Conservation (phyloP, 192 early-diverging fungal genomes). For the Podila horticola region DNA sequence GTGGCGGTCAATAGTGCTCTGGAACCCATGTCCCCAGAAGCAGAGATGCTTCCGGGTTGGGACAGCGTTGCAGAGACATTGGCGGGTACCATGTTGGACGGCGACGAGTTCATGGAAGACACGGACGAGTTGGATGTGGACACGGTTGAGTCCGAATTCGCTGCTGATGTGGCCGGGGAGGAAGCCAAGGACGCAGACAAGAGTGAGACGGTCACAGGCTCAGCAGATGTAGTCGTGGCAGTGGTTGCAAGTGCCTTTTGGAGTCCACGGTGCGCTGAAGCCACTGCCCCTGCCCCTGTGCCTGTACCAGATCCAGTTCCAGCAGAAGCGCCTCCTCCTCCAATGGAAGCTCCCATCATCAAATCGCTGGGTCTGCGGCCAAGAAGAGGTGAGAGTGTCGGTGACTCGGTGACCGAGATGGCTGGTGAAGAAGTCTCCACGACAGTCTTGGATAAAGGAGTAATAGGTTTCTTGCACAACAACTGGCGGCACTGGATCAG, state of each 20-base stretch:
- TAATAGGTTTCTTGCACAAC: slow-evolving; percentile 14
- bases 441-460: too few relatives aligned
- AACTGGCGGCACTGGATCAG: slow-evolving; percentile 46
- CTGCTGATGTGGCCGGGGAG: slow-evolving; percentile 5
- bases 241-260: slow-evolving; percentile 50
- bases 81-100: neutral
- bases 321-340: neutral
- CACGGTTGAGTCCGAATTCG: slow-evolving; percentile 15
- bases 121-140: slow-evolving; percentile 25
- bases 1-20: slow-evolving; percentile 28
- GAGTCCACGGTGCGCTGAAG: slow-evolving; percentile 17
- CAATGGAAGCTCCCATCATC: neutral
- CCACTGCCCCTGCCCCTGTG: slow-evolving; percentile 3
- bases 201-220: neutral
- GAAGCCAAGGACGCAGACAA: neutral
- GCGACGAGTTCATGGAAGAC: slow-evolving; percentile 2
- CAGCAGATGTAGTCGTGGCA: slow-evolving; percentile 16
- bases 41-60: slow-evolving; percentile 14
- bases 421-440: slow-evolving; percentile 6
- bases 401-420: slow-evolving; percentile 6
- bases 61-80: slow-evolving; percentile 19
- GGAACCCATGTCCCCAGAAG: slow-evolving; percentile 18
- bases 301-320: neutral
- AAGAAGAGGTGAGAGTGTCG: neutral
- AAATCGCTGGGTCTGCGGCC: neutral